A percentile compares a stretch with the other conserved stretches of the same genome.
Conservation (phyloP, 1,284 basidiomycete genomes). For the Heterobasidion irregulare region DNA sequence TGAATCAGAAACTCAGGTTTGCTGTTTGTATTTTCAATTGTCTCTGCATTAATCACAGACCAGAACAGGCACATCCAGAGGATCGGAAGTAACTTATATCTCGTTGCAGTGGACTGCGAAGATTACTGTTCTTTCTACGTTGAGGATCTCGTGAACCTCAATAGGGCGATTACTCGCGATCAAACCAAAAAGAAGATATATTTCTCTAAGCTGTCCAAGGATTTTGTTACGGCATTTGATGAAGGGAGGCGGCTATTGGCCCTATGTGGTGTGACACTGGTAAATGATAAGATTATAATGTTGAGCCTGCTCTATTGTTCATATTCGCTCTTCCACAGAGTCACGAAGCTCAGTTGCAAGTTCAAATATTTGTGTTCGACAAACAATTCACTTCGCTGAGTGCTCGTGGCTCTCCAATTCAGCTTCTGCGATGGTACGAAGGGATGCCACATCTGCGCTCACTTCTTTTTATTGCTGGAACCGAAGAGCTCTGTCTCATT, state of each 20-base stretch:
- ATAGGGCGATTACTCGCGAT: slow-evolving; percentile 17
- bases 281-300: slow-evolving; percentile 7
- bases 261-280: slow-evolving; percentile 33
- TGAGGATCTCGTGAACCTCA: slow-evolving; percentile 24
- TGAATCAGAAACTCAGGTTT: background rate
- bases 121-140: slow-evolving; percentile 28
- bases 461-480: slow-evolving; percentile 32
- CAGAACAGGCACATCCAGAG: background rate
- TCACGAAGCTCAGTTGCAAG: slow-evolving; percentile 18
- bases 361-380: slow-evolving; percentile 39
- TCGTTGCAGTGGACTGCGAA: slow-evolving; percentile 28
- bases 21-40: background rate
- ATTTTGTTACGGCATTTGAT: slow-evolving; percentile 37
- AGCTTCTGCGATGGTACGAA: slow-evolving; percentile 36
- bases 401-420: slow-evolving; percentile 27
- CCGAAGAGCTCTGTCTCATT: slow-evolving; percentile 40
- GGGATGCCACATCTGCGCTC: slow-evolving; percentile 19
- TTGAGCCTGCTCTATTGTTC: background rate
- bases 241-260: slow-evolving; percentile 38
- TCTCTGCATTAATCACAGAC: background rate
- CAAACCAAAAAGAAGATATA: slow-evolving; percentile 24
- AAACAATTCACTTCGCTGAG: slow-evolving; percentile 30
- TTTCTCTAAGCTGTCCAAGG: slow-evolving; percentile 34
- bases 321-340: background rate
- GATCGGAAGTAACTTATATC: background rate